A percentile compares a stretch with the other conserved stretches of the same genome.
Evolutionary conservation across 2,329 filamentous ascomycete genomes (phyloP).

Genomic region (Scytalidium sp.): DNA sequence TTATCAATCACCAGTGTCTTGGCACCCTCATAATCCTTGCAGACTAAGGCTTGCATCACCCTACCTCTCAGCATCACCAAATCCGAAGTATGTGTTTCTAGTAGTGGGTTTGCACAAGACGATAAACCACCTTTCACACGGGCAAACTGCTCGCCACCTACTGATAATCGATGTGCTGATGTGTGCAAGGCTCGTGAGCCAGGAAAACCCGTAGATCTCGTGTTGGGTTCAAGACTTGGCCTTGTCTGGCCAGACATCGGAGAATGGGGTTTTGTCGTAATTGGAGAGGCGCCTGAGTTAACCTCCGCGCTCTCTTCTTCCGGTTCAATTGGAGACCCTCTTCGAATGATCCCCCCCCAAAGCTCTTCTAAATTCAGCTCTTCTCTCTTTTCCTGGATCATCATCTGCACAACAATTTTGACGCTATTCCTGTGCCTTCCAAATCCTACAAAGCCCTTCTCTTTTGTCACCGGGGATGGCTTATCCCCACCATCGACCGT

Average conservation of each 20-base stretch:
- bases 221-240: constrained; percentile 2
- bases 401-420: constrained; percentile 67
- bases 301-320: constrained; percentile 32
- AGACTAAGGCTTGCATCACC: constrained; percentile 6
- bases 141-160: neutral
- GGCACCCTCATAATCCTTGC: constrained; percentile 16
- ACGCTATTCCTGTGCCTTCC: constrained; percentile 55
- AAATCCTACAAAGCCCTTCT: constrained; percentile 71
- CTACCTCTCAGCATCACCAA: constrained; percentile 7
- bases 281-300: constrained; percentile 11
- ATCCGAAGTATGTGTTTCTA: constrained; percentile 4
- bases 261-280: constrained; percentile 1
- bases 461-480: constrained; percentile 34
- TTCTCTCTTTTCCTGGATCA: constrained; percentile 66
- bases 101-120: neutral
- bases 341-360: constrained; percentile 39
- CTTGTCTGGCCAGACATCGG: constrained; percentile 3
- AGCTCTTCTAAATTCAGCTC: constrained; percentile 65
- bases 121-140: too few relatives aligned
- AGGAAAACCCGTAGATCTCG: neutral
- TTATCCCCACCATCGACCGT: constrained; percentile 56
- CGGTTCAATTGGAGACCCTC: constrained; percentile 23
- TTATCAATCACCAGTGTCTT: constrained; percentile 7
- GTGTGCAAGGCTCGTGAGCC: constrained; percentile 13
- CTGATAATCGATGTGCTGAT: constrained; percentile 1